A percentile compares a stretch with the other conserved stretches of the same genome.
phyloP scores from a whole-genome alignment of 2,329 filamentous ascomycete genomes.

The Neophaeococcomyces mojaviensis region DNA sequence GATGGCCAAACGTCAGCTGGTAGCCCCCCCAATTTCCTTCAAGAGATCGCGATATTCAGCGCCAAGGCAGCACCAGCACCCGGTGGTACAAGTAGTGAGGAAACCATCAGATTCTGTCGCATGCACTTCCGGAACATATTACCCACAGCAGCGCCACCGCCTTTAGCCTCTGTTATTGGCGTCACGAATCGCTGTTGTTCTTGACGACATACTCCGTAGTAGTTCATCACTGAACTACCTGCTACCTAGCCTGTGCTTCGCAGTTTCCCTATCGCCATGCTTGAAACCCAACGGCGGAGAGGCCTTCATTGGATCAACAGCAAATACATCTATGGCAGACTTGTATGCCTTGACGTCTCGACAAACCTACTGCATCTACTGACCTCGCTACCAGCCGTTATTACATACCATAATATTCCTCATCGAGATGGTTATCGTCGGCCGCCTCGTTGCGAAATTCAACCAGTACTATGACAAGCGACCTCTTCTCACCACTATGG shows the following conservation, averaged over 20 bases:
- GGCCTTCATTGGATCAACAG: slow-evolving; percentile 39
- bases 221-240: background rate
- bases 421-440: slow-evolving; percentile 80
- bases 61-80: no score
- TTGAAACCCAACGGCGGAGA: slow-evolving; percentile 34
- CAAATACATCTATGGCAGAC: slow-evolving; percentile 35
- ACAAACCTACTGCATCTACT: slow-evolving; percentile 1
- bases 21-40: no score
- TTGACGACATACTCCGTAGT: slow-evolving; percentile 1
- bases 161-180: background rate
- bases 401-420: slow-evolving; percentile 78
- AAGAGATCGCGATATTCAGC: no score
- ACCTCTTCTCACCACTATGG: slow-evolving; percentile 96
- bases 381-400: slow-evolving; percentile 57
- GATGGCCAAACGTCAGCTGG: no score
- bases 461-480: slow-evolving; percentile 89
- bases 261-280: slow-evolving; percentile 28
- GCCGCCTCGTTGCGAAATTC: slow-evolving; percentile 76
- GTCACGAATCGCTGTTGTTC: background rate
- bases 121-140: no score
- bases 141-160: no score
- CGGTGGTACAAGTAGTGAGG: no score
- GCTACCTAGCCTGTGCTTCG: background rate
- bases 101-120: no score
- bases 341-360: slow-evolving; percentile 16